phyloP scores from a whole-genome alignment of 495 filamentous ascomycete species.

The Daldinia grandis region DNA sequence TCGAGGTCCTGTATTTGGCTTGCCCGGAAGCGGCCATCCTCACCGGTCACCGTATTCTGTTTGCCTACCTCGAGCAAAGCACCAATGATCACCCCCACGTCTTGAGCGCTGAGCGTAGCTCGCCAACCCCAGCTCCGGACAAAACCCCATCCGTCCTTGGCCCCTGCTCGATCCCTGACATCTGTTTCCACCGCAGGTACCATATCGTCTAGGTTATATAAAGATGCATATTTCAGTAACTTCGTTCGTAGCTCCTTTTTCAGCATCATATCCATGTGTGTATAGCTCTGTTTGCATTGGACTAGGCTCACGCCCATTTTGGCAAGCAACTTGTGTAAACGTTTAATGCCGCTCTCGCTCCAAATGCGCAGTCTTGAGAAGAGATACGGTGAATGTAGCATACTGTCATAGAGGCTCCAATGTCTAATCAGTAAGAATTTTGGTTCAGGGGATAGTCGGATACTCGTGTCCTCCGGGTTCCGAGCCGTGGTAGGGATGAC shows the following conservation, averaged over 20 bases:
- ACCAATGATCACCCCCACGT: slow-evolving; percentile 88
- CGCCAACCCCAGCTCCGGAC: slow-evolving; percentile 98
- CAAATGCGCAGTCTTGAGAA: slow-evolving; percentile 91
- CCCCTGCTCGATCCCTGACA: slow-evolving; percentile 62
- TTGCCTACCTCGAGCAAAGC: slow-evolving; percentile 91
- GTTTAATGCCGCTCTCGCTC: slow-evolving; percentile 87
- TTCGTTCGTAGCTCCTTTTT: slow-evolving; percentile 88
- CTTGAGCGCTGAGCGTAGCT: slow-evolving; percentile 88
- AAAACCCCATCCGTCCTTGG: slow-evolving; percentile 93
- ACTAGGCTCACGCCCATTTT: slow-evolving; percentile 97
- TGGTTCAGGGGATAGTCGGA: slow-evolving; percentile 92
- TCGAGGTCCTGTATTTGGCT: slow-evolving; percentile 54
- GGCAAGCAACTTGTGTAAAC: slow-evolving; percentile 93
- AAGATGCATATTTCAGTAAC: slow-evolving; percentile 84
- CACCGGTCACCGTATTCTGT: slow-evolving; percentile 48
- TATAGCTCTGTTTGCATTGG: slow-evolving; percentile 94
- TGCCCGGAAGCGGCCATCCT: slow-evolving; percentile 46
- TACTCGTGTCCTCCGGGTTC: slow-evolving; percentile 89
- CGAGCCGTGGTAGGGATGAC: slow-evolving; percentile 88
- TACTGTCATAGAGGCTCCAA: slow-evolving; percentile 97
- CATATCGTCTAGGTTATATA: slow-evolving; percentile 91
- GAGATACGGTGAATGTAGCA: slow-evolving; percentile 97
- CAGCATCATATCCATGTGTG: slow-evolving; percentile 98
- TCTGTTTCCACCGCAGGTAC: slow-evolving; percentile 74
- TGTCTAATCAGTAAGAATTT: slow-evolving; percentile 93